phyloP scores from a whole-genome alignment of 2,329 filamentous ascomycete genomes.

The Aspergillus niger region DNA sequence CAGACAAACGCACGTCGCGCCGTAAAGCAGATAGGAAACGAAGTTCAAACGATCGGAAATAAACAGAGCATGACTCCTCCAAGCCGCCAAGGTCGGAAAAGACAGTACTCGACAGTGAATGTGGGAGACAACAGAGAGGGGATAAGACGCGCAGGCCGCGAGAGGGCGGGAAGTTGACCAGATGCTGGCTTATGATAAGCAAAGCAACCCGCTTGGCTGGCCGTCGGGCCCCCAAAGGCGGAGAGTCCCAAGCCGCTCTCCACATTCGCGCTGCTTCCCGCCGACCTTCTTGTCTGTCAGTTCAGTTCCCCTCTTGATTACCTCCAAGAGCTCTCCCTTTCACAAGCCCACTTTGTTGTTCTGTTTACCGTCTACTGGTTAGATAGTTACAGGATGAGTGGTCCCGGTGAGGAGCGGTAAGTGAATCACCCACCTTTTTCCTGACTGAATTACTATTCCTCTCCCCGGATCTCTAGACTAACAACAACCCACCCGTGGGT shows the following conservation, averaged over 20 bases:
- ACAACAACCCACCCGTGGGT: neutral
- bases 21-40: slow-evolving; percentile 10
- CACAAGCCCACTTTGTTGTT: neutral
- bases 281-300: neutral
- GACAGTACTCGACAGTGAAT: neutral
- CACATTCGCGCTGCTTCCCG: neutral
- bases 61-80: slow-evolving; percentile 18
- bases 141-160: slow-evolving; percentile 18
- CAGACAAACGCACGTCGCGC: slow-evolving; percentile 8
- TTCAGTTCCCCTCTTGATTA: neutral
- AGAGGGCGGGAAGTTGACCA: neutral
- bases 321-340: neutral
- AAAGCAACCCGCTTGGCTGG: neutral
- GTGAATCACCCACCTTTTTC: slow-evolving; percentile 1
- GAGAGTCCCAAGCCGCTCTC: slow-evolving; percentile 10
- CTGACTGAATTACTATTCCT: neutral
- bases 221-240: slow-evolving; percentile 14
- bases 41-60: neutral
- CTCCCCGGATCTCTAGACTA: neutral
- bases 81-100: neutral
- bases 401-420: slow-evolving; percentile 41
- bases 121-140: slow-evolving; percentile 5
- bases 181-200: slow-evolving; percentile 1
- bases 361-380: neutral
- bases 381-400: slow-evolving; percentile 36